Evolutionary conservation across 805 yeast species (phyloP).

Genomic region (Wickerhamomyces canadensis): DNA sequence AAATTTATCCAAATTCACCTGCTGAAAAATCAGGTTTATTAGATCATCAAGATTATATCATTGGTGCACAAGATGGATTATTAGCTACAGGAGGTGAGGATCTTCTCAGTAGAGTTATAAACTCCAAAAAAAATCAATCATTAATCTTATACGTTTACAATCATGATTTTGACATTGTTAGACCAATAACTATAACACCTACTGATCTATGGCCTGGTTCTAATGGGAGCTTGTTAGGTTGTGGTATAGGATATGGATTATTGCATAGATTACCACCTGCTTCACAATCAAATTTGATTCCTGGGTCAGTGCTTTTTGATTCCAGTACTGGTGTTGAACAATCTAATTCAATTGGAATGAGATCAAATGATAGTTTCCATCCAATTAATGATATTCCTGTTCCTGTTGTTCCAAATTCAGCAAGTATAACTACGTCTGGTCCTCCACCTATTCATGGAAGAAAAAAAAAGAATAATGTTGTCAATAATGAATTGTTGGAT

Average conservation of each 20-base stretch:
- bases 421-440: slow-evolving; percentile 4
- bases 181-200: slow-evolving; percentile 82
- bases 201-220: slow-evolving; percentile 77
- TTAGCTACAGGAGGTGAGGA: slow-evolving; percentile 86
- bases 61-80: slow-evolving; percentile 84
- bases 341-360: slow-evolving; percentile 1
- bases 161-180: slow-evolving; percentile 75
- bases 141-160: slow-evolving; percentile 73
- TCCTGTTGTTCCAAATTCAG: not conserved
- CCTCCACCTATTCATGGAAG: slow-evolving; percentile 24
- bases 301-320: slow-evolving; percentile 38
- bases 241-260: slow-evolving; percentile 92
- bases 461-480: slow-evolving; percentile 18
- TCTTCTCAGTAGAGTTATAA: slow-evolving; percentile 60
- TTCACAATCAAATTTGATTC: slow-evolving; percentile 37
- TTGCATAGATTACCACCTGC: slow-evolving; percentile 78
- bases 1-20: slow-evolving; percentile 69
- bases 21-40: slow-evolving; percentile 79
- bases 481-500: slow-evolving; percentile 26
- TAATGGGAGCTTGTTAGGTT: slow-evolving; percentile 81
- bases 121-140: slow-evolving; percentile 40
- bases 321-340: no score
- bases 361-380: slow-evolving; percentile 9
- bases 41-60: slow-evolving; percentile 82
- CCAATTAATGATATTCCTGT: slow-evolving; percentile 2